phyloP scores from a whole-genome alignment of 208 protist genomes.

The Tritrichomonas musculus region DNA sequence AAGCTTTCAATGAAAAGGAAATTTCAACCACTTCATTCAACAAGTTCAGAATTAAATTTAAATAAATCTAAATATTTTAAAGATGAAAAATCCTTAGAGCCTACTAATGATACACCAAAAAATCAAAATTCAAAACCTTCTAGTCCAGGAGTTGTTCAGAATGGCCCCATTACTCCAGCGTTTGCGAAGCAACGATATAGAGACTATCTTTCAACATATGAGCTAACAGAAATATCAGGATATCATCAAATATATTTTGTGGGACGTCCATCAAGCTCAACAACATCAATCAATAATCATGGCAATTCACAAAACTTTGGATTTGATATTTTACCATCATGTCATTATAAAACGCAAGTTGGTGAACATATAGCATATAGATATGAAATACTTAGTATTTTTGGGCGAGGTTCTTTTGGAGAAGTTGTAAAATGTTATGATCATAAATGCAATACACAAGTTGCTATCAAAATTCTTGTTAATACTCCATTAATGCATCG shows the following conservation, averaged over 20 bases:
- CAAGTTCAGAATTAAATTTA: no score
- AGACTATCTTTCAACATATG: not conserved
- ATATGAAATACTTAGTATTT: constrained; percentile 65
- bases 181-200: not conserved
- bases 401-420: constrained; percentile 76
- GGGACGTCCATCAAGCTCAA: not conserved
- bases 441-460: constrained; percentile 55
- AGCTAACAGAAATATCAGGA: not conserved
- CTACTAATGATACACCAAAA: no score
- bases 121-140: no score
- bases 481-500: constrained; percentile 48
- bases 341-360: not conserved
- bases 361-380: constrained; percentile 56
- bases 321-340: no score
- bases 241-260: not conserved
- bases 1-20: no score
- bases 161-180: not conserved
- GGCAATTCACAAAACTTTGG: not conserved
- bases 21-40: no score
- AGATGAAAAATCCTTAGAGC: no score
- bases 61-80: no score
- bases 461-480: constrained; percentile 65
- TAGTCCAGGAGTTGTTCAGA: no score
- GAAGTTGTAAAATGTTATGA: constrained; percentile 73
- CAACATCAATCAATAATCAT: not conserved